phyloP scores from a whole-genome alignment of 345 rosid species.

The Gossypium australe region DNA sequence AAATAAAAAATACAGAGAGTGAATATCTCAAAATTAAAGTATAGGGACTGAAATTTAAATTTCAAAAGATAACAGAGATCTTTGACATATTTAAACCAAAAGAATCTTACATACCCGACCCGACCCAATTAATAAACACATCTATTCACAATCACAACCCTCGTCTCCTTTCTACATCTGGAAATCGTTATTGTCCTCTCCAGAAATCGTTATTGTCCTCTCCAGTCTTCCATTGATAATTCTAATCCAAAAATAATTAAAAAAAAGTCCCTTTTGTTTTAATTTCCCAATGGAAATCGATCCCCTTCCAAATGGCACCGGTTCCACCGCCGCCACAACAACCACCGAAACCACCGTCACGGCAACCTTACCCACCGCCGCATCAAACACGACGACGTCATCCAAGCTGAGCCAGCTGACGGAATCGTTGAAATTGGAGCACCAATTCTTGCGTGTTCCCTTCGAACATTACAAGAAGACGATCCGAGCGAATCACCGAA shows the following conservation, averaged over 20 bases:
- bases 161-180: too few relatives aligned
- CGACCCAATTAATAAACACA: too few relatives aligned
- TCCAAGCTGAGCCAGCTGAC: constrained; percentile 56
- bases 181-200: neutral
- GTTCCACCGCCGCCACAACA: constrained; percentile 20
- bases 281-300: constrained; percentile 40
- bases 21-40: too few relatives aligned
- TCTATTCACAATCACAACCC: too few relatives aligned
- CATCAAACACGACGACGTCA: constrained; percentile 31
- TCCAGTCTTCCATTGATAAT: neutral
- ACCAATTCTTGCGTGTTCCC: constrained; percentile 88
- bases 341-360: constrained; percentile 25
- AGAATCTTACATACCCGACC: too few relatives aligned
- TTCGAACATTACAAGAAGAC: constrained; percentile 95
- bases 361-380: constrained; percentile 15
- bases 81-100: too few relatives aligned
- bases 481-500: constrained; percentile 81
- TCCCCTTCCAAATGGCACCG: constrained; percentile 40
- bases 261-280: neutral
- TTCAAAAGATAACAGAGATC: too few relatives aligned
- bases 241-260: neutral
- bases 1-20: too few relatives aligned
- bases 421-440: constrained; percentile 85
- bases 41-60: too few relatives aligned
- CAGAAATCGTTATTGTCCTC: neutral